Percentiles rank a stretch among this genome's conserved stretches.
Evolutionary conservation across 2,329 filamentous ascomycete species (phyloP).

Genomic region (Decorospora gaudefroyi): DNA sequence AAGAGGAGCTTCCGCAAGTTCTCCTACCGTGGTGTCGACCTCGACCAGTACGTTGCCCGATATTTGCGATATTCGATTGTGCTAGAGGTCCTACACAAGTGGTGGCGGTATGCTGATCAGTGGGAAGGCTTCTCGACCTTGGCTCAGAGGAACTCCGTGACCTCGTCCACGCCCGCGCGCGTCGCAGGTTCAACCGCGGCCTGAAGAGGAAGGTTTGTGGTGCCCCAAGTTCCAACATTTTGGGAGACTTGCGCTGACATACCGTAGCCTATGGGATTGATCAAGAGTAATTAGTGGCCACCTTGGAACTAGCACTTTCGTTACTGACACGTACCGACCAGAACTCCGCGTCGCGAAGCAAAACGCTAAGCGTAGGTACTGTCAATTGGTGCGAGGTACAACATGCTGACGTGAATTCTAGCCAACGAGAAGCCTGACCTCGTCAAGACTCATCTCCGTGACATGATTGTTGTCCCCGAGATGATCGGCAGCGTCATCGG

Average conservation of each 20-base stretch:
- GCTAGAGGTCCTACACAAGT: constrained; percentile 1
- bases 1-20: constrained; percentile 99
- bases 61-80: neutral
- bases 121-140: constrained; percentile 90
- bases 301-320: no score
- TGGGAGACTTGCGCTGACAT: no score
- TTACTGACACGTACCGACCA: no score
- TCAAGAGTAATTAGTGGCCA: no score
- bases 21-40: constrained; percentile 98
- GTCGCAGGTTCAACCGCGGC: constrained; percentile 98
- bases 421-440: constrained; percentile 99
- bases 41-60: constrained; percentile 82
- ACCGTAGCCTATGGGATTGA: constrained; percentile 99
- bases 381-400: no score
- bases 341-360: no score
- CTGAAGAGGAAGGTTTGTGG: constrained; percentile 99
- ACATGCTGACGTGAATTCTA: no score
- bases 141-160: constrained; percentile 98
- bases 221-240: no score
- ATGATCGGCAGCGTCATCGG: constrained; percentile 99
- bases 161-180: constrained; percentile 98
- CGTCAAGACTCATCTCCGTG: constrained; percentile 98
- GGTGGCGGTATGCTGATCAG: constrained; percentile 25
- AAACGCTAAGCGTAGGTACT: no score
- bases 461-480: constrained; percentile 99